Base-by-base conservation (phyloP, 306 rosid species). In the Vigna nakashimae region DNA sequence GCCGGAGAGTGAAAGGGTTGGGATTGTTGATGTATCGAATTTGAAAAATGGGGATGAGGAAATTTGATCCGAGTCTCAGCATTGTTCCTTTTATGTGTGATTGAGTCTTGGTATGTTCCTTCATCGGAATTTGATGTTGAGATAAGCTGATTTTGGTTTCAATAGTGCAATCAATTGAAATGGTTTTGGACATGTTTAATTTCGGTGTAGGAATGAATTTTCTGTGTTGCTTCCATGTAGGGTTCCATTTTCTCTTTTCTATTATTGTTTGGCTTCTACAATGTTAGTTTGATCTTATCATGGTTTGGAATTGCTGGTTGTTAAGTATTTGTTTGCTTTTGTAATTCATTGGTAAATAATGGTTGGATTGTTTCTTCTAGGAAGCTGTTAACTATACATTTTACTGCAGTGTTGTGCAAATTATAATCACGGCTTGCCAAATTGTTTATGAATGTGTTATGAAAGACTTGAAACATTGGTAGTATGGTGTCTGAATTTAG, bases 1-100 rank as follows among this genome's bases (percentile, higher is more conserved):
- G 84, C 88, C 88, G 0, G 92, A 88, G 87, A 80, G 79, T 75
- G 96, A 92, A 85, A 90, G 97, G 77, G 18, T 86, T 79, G 84
- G 71, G 20, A 65, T 66, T 56, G 56, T 89, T 65, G 80, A 85
- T 65, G 69, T 90, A 76, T 76, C 87, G 0, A 59, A 80, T 66
- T 69, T 16, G 12, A 57, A 71, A 8, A 49, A 7, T 65, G 59
- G 15, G 67, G 83, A 56, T 13, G 48, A 87, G 53, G 81, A 80
- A n/a, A 70, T 30, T 81, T 88, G 77, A 83, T 9, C 50, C 77
- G 34, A 74, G 75, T 67, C 26, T 68, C 57, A 24, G 15, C 57
- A 45, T 79, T 78, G 70, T 34, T 15, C 53, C 28, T 64, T 52
- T 69, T 16, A 32, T 12, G 50, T 57, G 36, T 57, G 13, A 11